Percentiles rank a stretch among this genome's conserved stretches.
phyloP scores from a whole-genome alignment of 1,284 basidiomycete species.

The Baeospora myosura region DNA sequence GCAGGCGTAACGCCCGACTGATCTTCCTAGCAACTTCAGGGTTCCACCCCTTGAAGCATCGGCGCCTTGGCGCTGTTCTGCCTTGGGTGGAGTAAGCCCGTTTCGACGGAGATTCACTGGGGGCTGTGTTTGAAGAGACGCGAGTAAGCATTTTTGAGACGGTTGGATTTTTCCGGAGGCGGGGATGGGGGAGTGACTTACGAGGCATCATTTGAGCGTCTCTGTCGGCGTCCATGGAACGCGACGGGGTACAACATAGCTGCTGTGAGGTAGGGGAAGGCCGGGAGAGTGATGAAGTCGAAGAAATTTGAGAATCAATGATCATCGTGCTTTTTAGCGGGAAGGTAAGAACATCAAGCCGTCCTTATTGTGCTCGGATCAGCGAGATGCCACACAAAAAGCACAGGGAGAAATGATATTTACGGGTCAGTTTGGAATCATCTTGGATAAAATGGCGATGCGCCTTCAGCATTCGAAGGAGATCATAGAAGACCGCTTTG shows the following conservation, averaged over 20 bases:
- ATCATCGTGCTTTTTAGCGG: background rate
- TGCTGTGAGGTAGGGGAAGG: slow-evolving; percentile 1
- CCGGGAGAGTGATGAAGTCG: no score
- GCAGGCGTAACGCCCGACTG: no score
- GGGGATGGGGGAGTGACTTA: slow-evolving; percentile 8
- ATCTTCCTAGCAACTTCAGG: no score
- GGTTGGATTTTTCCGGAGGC: background rate
- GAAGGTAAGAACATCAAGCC: background rate
- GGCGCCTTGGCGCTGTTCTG: no score
- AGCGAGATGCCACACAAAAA: no score
- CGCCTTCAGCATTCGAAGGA: slow-evolving; percentile 8
- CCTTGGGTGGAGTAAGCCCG: background rate
- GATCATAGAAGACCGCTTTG: slow-evolving; percentile 11
- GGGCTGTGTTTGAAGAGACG: background rate
- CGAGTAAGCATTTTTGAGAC: background rate
- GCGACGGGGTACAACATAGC: background rate
- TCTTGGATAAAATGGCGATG: slow-evolving; percentile 4
- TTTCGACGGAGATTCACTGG: background rate
- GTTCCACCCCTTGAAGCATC: no score
- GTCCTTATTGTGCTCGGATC: no score
- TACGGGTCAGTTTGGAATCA: slow-evolving; percentile 5
- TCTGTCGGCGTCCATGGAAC: background rate
- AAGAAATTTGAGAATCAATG: no score
- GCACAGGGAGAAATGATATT: no score
- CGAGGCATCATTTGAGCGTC: slow-evolving; percentile 11